Evolutionary conservation across 1,284 basidiomycete species (phyloP), one percentile per base, ranked within the genome.

Genomic region (Peniophora sp.): DNA sequence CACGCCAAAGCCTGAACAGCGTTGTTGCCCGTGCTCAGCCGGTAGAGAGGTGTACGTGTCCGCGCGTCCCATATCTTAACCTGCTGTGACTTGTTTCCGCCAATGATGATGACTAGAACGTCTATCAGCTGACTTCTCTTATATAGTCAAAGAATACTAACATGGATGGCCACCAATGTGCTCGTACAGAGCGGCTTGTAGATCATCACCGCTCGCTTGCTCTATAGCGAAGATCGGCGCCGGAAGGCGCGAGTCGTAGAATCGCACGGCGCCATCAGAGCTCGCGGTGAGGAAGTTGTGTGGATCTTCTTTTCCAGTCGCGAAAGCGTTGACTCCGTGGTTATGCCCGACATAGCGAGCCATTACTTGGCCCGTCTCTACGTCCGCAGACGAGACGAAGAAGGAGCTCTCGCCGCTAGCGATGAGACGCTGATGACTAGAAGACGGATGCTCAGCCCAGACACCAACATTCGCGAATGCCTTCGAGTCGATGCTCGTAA

Each of bases 291-390:
- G 50, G 57, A 75, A 74, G 0, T 59, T 45, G 50, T 69, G 67
- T 2, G 65, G 60, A 41, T 72, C 68, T 0, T 54, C 67, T 0
- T 52, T 55, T 54, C 66, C 68, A 2, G 64, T 66, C 10, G 69
- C 63, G 50, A 71, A 63, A 25, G 52, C 52, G 27, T 55, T 50
- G 17, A 72, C 61, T 16, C 52, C 55, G 6, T 62, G 68, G 3
- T 68, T 67, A 51, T 73, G 69, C 1, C 71, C 73, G 2, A 74
- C 51, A 52, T 67, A 74, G 9, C 67, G 59, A 10, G 58, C 52
- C 2, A 57, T 63, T 3, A 54, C 58, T 43, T 62, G 62, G 53
- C 2, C 54, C 57, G 35, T 58, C 50, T 49, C 61, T 9, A 67
- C 50, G 50, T 67, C 27, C 12, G 27, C 65, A 3, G 65, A 32